phyloP scores from a whole-genome alignment of 2,329 filamentous ascomycete species.

The Fusarium odoratissimum region DNA sequence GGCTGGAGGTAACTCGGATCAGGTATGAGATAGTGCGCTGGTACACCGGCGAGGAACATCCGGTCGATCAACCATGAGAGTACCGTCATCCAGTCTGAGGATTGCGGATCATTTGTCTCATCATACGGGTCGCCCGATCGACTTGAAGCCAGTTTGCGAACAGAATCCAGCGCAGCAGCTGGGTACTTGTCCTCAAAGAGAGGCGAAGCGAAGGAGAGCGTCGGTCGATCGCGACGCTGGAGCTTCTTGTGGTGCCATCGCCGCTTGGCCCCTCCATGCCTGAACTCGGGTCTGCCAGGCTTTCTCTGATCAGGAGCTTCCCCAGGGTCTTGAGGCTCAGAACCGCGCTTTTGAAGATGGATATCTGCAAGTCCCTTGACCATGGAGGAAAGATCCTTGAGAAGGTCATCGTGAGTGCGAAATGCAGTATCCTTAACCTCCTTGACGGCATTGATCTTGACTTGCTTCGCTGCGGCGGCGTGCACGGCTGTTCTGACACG shows the following conservation, averaged over 20 bases:
- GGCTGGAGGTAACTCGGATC: constrained; percentile 51
- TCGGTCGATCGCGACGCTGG: neutral
- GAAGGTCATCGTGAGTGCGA: neutral
- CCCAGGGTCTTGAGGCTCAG: neutral
- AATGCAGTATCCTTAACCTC: neutral
- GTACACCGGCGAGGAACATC: constrained; percentile 52
- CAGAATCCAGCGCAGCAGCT: neutral
- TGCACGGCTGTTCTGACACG: neutral
- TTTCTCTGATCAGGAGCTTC: neutral
- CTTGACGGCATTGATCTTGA: neutral
- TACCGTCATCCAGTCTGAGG: constrained; percentile 53
- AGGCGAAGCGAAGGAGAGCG: neutral
- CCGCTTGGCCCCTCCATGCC: neutral
- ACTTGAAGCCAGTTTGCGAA: neutral
- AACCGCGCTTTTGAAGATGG: neutral
- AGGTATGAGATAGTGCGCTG: constrained; percentile 54
- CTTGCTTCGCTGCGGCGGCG: neutral
- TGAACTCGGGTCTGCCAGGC: neutral
- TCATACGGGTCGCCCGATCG: constrained; percentile 10
- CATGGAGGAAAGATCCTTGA: neutral
- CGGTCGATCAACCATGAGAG: constrained; percentile 52
- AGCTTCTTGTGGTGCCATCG: neutral
- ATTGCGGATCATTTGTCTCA: constrained; percentile 47
- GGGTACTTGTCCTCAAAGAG: neutral
- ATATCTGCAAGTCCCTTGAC: neutral